Evolutionary conservation across 1,139 yeast genomes (phyloP).

Genomic region (Nakaseomyces delphensis): DNA sequence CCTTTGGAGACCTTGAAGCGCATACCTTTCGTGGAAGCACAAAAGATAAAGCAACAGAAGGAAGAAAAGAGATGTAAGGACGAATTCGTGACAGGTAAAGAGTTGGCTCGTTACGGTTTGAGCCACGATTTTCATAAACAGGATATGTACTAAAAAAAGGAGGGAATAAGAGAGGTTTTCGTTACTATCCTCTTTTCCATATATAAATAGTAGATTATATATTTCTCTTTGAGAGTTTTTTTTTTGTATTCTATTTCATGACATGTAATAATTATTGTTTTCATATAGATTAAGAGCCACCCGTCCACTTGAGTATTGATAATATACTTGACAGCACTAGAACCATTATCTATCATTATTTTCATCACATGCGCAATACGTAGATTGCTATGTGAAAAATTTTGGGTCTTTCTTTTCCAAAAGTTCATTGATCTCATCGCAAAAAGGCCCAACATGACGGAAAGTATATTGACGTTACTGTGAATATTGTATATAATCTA

Average conservation of each 20-base stretch:
- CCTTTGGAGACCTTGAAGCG: constrained; percentile 50
- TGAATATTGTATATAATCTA: no score
- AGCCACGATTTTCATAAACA: constrained; percentile 47
- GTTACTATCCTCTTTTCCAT: neutral
- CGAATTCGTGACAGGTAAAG: constrained; percentile 43
- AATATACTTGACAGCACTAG: no score
- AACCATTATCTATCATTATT: no score
- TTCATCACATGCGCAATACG: neutral
- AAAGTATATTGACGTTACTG: neutral
- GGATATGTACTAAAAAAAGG: constrained; percentile 39
- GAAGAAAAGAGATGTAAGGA: constrained; percentile 33
- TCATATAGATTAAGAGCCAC: no score
- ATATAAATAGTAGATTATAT: no score
- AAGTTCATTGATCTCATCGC: constrained; percentile 5
- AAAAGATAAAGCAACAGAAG: constrained; percentile 37
- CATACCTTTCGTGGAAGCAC: constrained; percentile 56
- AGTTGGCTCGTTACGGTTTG: constrained; percentile 44
- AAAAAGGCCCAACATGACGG: neutral
- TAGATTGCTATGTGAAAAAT: neutral
- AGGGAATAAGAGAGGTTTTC: neutral
- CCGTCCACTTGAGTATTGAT: no score
- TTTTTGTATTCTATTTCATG: neutral
- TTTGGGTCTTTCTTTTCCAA: neutral
- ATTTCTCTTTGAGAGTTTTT: neutral
- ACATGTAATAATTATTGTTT: neutral